Conservation (phyloP, 495 filamentous ascomycete species). For the Thermothielavioides terrestris region DNA sequence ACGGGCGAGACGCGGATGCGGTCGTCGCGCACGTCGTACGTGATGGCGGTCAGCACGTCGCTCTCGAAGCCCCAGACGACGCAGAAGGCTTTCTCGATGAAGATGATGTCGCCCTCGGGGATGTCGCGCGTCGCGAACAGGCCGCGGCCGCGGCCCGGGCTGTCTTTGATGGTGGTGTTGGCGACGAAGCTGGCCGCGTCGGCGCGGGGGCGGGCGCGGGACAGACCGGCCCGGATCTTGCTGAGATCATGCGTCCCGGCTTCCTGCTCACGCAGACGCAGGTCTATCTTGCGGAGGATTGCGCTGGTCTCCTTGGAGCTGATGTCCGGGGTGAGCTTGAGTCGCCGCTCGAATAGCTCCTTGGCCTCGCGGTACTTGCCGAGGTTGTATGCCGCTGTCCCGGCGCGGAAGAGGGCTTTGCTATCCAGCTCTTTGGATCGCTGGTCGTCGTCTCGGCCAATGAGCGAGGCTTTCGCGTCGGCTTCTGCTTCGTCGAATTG, state of each 20-base stretch:
- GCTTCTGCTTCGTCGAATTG: background rate
- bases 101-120: background rate
- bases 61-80: background rate
- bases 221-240: background rate
- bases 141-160: background rate
- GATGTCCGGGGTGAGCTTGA: background rate
- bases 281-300: background rate
- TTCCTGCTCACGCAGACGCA: background rate
- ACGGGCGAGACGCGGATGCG: background rate
- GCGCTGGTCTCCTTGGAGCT: background rate
- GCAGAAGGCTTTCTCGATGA: slow-evolving; percentile 1
- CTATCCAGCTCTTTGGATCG: background rate
- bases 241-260: background rate
- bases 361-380: background rate
- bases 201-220: background rate
- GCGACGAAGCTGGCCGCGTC: background rate
- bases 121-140: background rate
- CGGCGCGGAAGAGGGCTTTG: slow-evolving; percentile 1
- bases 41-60: background rate
- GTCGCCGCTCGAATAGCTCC: background rate
- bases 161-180: background rate
- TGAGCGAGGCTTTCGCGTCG: background rate
- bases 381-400: background rate
- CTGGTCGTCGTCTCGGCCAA: background rate
- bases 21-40: slow-evolving; percentile 1